Evolutionary conservation across 129 eudicot genomes (phyloP), one percentile per base, ranked within the genome.

Genomic region (Oenanthe sinensis): DNA sequence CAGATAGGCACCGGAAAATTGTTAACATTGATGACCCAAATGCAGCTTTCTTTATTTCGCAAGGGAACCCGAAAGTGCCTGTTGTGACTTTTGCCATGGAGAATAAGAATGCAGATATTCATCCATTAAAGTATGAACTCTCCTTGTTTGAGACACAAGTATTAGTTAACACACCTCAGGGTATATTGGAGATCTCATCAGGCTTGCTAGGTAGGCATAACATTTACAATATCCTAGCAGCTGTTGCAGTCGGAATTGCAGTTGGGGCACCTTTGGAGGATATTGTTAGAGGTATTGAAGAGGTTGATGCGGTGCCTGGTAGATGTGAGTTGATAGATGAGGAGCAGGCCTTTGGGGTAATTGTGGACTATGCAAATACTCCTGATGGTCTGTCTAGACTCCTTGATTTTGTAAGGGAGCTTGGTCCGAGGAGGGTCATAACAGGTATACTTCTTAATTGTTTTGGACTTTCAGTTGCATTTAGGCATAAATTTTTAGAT

Each of bases 261-360:
- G 99, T 95, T 78, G 97, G 94, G 63, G 97, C 97, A 65, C 96
- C 97, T 7, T 86, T 95, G 88, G 97, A 92, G 80, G 99, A 95
- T 75, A 95, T 95, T 43, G 99, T 95, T 72, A 88, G 97, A 85
- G 99, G 99, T 78, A 90, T 95, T 52, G 99, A 95, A 83, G 99
- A 95, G 90, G 97, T 95, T 82, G 99, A 95, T 87, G 91, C 89
- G 6, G 97, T 95, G 49, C 99, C 99, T 0, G 99, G 99, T 37
- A 85, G 99, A 83, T 95, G 96, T 71, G 99, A 95, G 90, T 89
- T 95, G 85, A 95, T 95, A 44, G 99, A 95, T 50, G 97, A 95
- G 83, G 99, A 92, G 84, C 99, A 95, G 82, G 91, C 99, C 40
- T 95, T 88, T 84, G 99, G 99, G 63, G 99, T 95, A 77, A 87